Conservation (phyloP, 2,329 filamentous ascomycete species). For the Diplodia intermedia region DNA sequence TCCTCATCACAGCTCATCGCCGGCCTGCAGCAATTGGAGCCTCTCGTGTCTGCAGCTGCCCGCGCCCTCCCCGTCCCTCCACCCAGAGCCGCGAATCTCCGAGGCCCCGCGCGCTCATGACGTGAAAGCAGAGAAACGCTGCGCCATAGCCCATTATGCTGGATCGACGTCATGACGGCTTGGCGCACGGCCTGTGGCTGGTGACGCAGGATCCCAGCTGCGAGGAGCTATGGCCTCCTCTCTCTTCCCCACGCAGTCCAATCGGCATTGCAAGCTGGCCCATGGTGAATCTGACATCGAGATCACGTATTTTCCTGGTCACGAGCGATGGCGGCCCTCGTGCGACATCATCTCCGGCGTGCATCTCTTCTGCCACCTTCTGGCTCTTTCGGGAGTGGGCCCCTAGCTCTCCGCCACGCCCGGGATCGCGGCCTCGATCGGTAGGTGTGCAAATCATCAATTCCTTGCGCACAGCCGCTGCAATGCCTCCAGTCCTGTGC, state of each 20-base stretch:
- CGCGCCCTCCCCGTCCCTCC: not conserved
- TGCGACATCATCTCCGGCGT: not conserved
- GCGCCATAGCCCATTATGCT: constrained; percentile 20
- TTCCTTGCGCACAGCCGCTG: not conserved
- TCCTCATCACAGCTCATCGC: not conserved
- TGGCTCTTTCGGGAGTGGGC: not conserved
- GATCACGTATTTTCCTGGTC: constrained; percentile 2
- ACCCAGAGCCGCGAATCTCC: not conserved
- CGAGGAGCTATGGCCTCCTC: constrained; percentile 17
- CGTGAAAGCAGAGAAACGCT: not conserved
- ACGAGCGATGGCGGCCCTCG: not conserved
- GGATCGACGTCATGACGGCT: constrained; percentile 25
- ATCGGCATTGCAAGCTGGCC: constrained; percentile 2
- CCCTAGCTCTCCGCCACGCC: not conserved
- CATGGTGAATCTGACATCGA: constrained; percentile 14
- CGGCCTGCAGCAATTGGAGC: constrained; percentile 9
- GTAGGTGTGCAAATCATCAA: not conserved
- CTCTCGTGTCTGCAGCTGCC: not conserved
- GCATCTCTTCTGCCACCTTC: constrained; percentile 2
- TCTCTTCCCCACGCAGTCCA: constrained; percentile 3
- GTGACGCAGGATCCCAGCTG: not conserved
- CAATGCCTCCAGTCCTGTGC: not conserved
- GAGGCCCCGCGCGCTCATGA: not conserved
- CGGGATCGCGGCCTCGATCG: not conserved
- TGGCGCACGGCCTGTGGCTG: constrained; percentile 8